Percentiles rank a stretch among this genome's conserved stretches.
Conservation (phyloP, 495 filamentous ascomycete species). For the Hypomontagnella submonticulosa region DNA sequence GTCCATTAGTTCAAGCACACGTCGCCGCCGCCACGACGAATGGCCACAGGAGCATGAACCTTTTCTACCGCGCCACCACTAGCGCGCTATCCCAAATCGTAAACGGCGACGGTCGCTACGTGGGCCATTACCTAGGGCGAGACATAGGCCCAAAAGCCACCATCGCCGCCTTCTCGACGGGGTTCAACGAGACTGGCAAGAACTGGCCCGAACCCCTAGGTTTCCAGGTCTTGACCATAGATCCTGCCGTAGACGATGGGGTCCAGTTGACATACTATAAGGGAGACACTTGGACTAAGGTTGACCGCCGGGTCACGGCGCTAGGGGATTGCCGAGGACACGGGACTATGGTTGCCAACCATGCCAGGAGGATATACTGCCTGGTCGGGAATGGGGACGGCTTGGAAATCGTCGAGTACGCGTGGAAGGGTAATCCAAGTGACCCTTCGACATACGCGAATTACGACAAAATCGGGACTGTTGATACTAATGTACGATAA, state of each 20-base stretch:
- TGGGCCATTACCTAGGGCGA: slow-evolving; percentile 33
- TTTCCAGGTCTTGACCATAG: slow-evolving; percentile 47
- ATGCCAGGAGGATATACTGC: slow-evolving; percentile 42
- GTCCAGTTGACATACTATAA: slow-evolving; percentile 45
- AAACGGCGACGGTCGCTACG: slow-evolving; percentile 39
- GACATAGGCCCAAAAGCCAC: slow-evolving; percentile 38
- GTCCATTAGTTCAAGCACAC: slow-evolving; percentile 39
- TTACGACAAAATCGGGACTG: slow-evolving; percentile 39
- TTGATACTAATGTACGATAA: slow-evolving; percentile 30
- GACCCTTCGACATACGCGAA: slow-evolving; percentile 36
- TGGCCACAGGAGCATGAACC: slow-evolving; percentile 43
- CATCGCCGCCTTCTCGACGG: slow-evolving; percentile 47
- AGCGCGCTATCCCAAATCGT: slow-evolving; percentile 41
- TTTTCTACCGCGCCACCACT: slow-evolving; percentile 46
- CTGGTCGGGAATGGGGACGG: slow-evolving; percentile 24
- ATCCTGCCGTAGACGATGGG: slow-evolving; percentile 37
- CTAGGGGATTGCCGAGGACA: slow-evolving; percentile 33
- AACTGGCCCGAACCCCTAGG: slow-evolving; percentile 38
- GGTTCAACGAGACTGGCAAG: slow-evolving; percentile 42
- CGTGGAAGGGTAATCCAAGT: slow-evolving; percentile 39
- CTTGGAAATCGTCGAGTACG: slow-evolving; percentile 43
- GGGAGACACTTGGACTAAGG: slow-evolving; percentile 28
- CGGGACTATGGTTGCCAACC: slow-evolving; percentile 37
- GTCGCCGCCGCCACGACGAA: slow-evolving; percentile 31
- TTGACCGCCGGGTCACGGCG: slow-evolving; percentile 5